A percentile compares a stretch with the other conserved stretches of the same genome.
phyloP scores from a whole-genome alignment of 805 yeast species.

The Kluyveromyces wickerhamii region DNA sequence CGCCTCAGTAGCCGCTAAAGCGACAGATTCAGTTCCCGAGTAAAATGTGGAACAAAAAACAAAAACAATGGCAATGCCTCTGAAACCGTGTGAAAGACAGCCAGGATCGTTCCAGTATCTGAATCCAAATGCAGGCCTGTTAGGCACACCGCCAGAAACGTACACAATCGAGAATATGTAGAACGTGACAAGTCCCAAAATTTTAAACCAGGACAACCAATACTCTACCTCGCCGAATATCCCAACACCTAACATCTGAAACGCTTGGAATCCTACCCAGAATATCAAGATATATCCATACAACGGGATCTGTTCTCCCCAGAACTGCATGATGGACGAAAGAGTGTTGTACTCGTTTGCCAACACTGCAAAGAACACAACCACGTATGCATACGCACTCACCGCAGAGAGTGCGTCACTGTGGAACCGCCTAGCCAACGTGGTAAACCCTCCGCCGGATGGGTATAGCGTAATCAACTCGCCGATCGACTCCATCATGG shows the following conservation, averaged over 20 bases:
- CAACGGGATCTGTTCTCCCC: slow-evolving; percentile 13
- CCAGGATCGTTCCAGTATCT: slow-evolving; percentile 51
- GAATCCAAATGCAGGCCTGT: slow-evolving; percentile 45
- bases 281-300: slow-evolving; percentile 13
- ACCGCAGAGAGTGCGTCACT: slow-evolving; percentile 12
- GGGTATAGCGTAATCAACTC: slow-evolving; percentile 9
- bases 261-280: slow-evolving; percentile 10
- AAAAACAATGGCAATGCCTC: slow-evolving; percentile 49
- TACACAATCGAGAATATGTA: slow-evolving; percentile 47
- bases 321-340: slow-evolving; percentile 7
- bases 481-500: slow-evolving; percentile 14
- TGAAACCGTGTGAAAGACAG: slow-evolving; percentile 36
- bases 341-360: slow-evolving; percentile 7
- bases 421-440: slow-evolving; percentile 9
- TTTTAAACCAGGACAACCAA: slow-evolving; percentile 58
- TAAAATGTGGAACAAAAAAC: slow-evolving; percentile 53
- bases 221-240: slow-evolving; percentile 44
- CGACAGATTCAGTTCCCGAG: slow-evolving; percentile 51
- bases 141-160: slow-evolving; percentile 59
- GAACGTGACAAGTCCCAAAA: slow-evolving; percentile 53
- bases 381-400: slow-evolving; percentile 10
- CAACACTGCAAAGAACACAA: slow-evolving; percentile 10
- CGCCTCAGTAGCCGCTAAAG: slow-evolving; percentile 45
- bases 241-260: slow-evolving; percentile 43
- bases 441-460: slow-evolving; percentile 1